These are phyloP conservation scores for Phytophthora quininea DNA, from an alignment of 352 stramenopile genomes.

Conservation along the genomic window DNA sequence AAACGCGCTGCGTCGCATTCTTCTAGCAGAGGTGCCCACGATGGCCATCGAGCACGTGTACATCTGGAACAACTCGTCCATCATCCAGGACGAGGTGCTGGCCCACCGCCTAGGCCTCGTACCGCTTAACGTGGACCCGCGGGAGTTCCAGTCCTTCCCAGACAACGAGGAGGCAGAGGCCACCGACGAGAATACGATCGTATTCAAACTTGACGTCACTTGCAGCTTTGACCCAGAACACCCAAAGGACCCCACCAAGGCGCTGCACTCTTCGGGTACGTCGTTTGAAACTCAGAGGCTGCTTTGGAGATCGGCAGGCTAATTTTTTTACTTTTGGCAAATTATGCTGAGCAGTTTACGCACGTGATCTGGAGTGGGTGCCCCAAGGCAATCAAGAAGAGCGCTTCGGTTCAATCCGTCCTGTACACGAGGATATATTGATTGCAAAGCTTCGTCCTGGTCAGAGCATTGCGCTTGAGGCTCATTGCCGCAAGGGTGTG, in stretches of 20 bases:
- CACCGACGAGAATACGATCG: conserved; percentile 96
- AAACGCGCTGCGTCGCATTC: conserved; percentile 91
- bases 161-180: conserved; percentile 89
- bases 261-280: conserved; percentile 65
- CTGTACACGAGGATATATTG: conserved; percentile 96
- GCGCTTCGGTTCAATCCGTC: conserved; percentile 82
- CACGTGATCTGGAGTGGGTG: conserved; percentile 94
- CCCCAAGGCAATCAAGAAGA: conserved; percentile 96
- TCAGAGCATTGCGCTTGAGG: conserved; percentile 96
- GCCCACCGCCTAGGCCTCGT: conserved; percentile 91
- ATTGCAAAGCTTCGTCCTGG: conserved; percentile 96
- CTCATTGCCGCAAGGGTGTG: conserved; percentile 94
- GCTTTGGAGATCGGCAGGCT: conserved; percentile 1
- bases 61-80: conserved; percentile 94
- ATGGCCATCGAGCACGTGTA: conserved; percentile 95
- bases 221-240: conserved; percentile 80
- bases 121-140: conserved; percentile 82
- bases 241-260: conserved; percentile 72
- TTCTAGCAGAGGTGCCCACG: conserved; percentile 92
- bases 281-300: background rate
- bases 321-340: conserved; percentile 8
- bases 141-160: conserved; percentile 87
- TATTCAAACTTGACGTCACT: conserved; percentile 95
- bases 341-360: conserved; percentile 79
- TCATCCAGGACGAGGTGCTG: conserved; percentile 94